Evolutionary conservation across 495 filamentous ascomycete genomes (phyloP).

Genomic region (Penicillium ochrochloron): DNA sequence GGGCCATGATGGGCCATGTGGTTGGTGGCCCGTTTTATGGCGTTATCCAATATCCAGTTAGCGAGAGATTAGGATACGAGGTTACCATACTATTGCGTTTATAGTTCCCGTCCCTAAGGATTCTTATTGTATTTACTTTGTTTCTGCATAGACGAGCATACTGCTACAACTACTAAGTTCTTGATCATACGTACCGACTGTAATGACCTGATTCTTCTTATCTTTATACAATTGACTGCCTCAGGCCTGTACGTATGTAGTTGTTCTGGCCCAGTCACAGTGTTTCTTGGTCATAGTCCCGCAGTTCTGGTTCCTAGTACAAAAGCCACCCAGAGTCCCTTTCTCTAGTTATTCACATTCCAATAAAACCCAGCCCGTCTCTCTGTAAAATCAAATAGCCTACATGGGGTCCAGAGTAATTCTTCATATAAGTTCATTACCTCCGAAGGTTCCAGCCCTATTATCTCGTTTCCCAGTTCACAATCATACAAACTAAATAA

Average conservation of each 20-base stretch:
- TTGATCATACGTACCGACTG: too few relatives aligned
- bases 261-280: background rate
- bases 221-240: too few relatives aligned
- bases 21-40: conserved; percentile 1
- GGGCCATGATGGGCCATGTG: background rate
- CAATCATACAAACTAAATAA: background rate
- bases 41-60: background rate
- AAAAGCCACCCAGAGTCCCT: background rate
- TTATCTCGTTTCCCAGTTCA: background rate
- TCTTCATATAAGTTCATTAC: background rate
- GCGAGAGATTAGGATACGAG: background rate
- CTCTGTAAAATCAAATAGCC: background rate
- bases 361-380: background rate
- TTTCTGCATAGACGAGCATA: too few relatives aligned
- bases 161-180: too few relatives aligned
- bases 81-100: background rate
- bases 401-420: background rate
- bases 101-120: background rate
- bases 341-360: background rate
- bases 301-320: background rate
- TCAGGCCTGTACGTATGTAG: too few relatives aligned
- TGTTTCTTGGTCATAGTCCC: background rate
- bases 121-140: too few relatives aligned
- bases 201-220: too few relatives aligned
- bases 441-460: background rate